Conservation (phyloP, 169 alveolate genomes). For the Theileria orientalis region DNA sequence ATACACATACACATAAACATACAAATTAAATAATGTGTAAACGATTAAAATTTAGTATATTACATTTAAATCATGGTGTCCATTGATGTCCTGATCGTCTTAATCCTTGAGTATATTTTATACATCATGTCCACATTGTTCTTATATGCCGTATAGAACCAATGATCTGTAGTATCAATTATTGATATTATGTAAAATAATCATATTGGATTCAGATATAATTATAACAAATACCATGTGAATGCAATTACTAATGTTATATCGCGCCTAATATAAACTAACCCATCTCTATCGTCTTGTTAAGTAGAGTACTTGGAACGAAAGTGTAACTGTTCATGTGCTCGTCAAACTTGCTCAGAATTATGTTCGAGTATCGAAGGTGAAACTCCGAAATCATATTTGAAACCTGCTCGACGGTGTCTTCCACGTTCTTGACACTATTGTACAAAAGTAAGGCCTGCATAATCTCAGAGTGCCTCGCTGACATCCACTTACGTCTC, state of each 20-base stretch:
- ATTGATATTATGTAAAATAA: too few species aligned
- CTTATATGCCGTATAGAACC: conserved; percentile 41
- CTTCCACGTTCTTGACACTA: background rate
- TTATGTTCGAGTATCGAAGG: conserved; percentile 14
- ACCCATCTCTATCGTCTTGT: conserved; percentile 16
- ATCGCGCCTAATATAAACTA: background rate
- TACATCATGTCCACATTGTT: conserved; percentile 40
- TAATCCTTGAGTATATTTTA: conserved; percentile 28
- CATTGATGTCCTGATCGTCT: conserved; percentile 17
- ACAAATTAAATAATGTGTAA: background rate
- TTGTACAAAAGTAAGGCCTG: background rate
- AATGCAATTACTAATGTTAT: too few species aligned
- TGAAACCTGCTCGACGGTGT: conserved; percentile 4
- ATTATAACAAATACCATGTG: too few species aligned
- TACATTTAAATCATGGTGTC: background rate
- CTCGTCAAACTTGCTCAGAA: background rate
- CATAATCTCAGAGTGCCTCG: conserved; percentile 5
- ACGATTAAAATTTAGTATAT: background rate
- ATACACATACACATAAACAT: background rate
- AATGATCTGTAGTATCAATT: conserved; percentile 18
- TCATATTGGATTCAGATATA: too few species aligned
- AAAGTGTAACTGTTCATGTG: background rate
- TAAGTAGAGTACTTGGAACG: background rate
- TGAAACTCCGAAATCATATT: conserved; percentile 35
- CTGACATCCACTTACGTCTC: background rate